Evolutionary conservation across 2,329 filamentous ascomycete species (phyloP).

Genomic region (Stromatinia cepivora): DNA sequence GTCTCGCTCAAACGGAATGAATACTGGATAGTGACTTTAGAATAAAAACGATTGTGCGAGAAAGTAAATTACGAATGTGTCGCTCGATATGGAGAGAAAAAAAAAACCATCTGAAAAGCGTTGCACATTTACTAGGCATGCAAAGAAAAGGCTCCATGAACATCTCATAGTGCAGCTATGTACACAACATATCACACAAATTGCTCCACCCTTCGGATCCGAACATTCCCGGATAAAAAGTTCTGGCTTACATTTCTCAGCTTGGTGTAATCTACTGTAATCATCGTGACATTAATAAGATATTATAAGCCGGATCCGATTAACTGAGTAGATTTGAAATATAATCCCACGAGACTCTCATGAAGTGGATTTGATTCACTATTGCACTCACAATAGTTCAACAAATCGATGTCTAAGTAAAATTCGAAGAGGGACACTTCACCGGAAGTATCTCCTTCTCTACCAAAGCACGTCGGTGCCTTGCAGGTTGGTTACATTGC

Average conservation of each 20-base stretch:
- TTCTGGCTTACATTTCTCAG: conserved; percentile 13
- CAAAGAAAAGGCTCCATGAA: not conserved
- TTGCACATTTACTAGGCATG: conserved; percentile 3
- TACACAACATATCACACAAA: not conserved
- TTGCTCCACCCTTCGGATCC: conserved; percentile 8
- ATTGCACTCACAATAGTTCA: not conserved
- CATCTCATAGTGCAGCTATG: conserved; percentile 12
- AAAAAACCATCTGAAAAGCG: not conserved
- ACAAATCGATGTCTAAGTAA: not conserved
- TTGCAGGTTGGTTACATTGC: conserved; percentile 8
- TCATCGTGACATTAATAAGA: not conserved
- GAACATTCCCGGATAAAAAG: not conserved
- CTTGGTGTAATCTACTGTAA: not conserved
- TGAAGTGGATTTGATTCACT: not conserved
- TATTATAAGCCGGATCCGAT: conserved; percentile 6
- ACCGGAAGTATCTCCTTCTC: not conserved
- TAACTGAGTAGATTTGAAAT: not conserved
- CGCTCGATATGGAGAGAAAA: not conserved
- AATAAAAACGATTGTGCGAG: not conserved
- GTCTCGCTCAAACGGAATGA: too few species aligned
- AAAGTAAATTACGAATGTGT: not conserved
- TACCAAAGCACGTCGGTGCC: not conserved
- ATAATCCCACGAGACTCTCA: not conserved
- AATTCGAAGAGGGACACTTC: not conserved
- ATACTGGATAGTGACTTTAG: not conserved